phyloP scores from a whole-genome alignment of 2,329 filamentous ascomycete species.

The Pestalotiopsis sp. region DNA sequence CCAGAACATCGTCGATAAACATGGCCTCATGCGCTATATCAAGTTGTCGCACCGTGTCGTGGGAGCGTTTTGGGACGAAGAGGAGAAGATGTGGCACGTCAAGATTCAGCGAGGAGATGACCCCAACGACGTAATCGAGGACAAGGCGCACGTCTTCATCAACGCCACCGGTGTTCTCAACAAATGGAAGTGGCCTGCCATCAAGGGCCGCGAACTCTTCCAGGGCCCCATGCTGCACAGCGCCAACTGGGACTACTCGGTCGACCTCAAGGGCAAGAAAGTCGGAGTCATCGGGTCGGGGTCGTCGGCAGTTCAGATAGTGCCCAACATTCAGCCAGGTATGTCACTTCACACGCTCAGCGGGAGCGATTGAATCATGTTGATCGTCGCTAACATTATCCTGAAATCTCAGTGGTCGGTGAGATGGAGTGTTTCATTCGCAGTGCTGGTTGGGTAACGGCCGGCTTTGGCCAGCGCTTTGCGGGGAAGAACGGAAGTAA shows the following conservation, averaged over 20 bases:
- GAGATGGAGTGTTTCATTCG: constrained; percentile 31
- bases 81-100: constrained; percentile 2
- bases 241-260: constrained; percentile 6
- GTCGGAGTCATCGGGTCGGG: constrained; percentile 6
- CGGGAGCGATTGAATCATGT: too few relatives aligned
- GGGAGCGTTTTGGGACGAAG: not conserved
- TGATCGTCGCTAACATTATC: too few relatives aligned
- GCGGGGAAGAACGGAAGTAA: constrained; percentile 48
- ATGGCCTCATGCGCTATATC: not conserved
- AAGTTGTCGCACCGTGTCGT: not conserved
- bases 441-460: constrained; percentile 49
- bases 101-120: not conserved
- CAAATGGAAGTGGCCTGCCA: constrained; percentile 18
- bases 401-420: not conserved
- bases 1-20: not conserved
- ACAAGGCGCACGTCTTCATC: not conserved
- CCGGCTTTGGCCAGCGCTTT: constrained; percentile 48
- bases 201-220: constrained; percentile 20
- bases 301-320: not conserved
- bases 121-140: not conserved
- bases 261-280: constrained; percentile 3
- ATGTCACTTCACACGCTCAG: not conserved
- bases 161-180: constrained; percentile 7
- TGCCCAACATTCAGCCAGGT: constrained; percentile 5
- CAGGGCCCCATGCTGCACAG: constrained; percentile 1